These are phyloP conservation scores for Asterella californica DNA, from an alignment of 225 moss, liverwort and hornwort genomes.

Conservation along the genomic window DNA sequence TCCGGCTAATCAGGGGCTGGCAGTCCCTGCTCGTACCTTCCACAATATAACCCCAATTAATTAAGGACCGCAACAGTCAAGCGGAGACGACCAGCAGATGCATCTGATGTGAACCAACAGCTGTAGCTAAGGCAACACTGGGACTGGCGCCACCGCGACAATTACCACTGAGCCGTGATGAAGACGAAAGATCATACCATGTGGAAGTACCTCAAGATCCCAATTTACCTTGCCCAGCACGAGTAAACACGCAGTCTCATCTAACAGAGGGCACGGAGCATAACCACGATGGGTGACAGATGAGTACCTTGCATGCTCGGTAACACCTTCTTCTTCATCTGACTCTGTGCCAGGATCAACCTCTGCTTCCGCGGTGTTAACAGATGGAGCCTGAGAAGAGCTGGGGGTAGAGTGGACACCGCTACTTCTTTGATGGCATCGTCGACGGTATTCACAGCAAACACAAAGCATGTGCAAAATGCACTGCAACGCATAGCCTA, in stretches of 20 bases:
- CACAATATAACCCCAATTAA: too few relatives aligned
- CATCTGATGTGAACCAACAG: too few relatives aligned
- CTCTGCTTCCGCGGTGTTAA: conserved; percentile 43
- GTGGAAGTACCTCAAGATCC: neutral
- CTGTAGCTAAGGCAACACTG: too few relatives aligned
- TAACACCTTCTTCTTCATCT: conserved; percentile 59
- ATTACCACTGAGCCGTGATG: too few relatives aligned
- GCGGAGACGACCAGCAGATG: too few relatives aligned
- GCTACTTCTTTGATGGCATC: conserved; percentile 47
- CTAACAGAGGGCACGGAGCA: neutral
- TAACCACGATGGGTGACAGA: neutral
- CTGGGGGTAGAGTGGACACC: conserved; percentile 26
- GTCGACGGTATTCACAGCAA: conserved; percentile 85
- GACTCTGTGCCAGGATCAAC: conserved; percentile 66
- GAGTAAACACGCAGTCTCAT: neutral
- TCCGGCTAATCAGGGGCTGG: too few relatives aligned
- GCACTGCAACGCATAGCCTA: conserved; percentile 91
- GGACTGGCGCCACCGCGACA: too few relatives aligned
- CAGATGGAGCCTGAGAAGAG: conserved; percentile 29
- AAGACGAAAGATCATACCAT: neutral
- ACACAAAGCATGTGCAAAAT: conserved; percentile 97
- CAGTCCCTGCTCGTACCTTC: too few relatives aligned
- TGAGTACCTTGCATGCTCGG: conserved; percentile 54
- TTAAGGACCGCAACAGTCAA: too few relatives aligned
- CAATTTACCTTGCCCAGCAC: neutral